Percentiles rank a stretch among this genome's conserved stretches.
phyloP scores from a whole-genome alignment of 2,329 filamentous ascomycete species.

The Dactylellina sp. region DNA sequence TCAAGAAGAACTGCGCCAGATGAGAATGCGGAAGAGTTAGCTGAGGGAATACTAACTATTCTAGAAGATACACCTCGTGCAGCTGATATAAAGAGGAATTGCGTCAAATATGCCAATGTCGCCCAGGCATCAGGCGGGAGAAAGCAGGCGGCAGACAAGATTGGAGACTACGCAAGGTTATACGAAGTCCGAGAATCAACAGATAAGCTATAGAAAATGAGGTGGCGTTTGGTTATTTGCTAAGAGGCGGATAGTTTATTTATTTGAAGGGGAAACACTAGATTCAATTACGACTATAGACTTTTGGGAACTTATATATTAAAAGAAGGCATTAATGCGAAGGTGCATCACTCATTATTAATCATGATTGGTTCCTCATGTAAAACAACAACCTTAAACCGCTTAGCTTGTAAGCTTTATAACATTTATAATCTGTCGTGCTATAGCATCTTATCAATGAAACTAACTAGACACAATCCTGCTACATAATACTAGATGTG shows the following conservation, averaged over 20 bases:
- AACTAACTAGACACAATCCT: too few relatives aligned
- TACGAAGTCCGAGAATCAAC: slow-evolving; percentile 36
- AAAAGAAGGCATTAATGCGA: too few relatives aligned
- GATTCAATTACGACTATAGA: too few relatives aligned
- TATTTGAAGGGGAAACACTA: background rate
- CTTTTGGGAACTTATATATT: too few relatives aligned
- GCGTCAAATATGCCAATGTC: slow-evolving; percentile 30
- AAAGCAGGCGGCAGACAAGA: slow-evolving; percentile 50
- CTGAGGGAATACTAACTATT: slow-evolving; percentile 27
- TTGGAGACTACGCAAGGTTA: slow-evolving; percentile 44
- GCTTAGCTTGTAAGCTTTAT: too few relatives aligned
- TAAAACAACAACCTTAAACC: too few relatives aligned
- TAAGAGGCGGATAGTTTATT: background rate
- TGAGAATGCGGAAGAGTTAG: slow-evolving; percentile 51
- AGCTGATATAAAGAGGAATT: slow-evolving; percentile 30
- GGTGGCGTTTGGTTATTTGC: background rate
- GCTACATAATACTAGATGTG: too few relatives aligned
- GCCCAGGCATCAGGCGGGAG: slow-evolving; percentile 37
- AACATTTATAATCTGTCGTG: too few relatives aligned
- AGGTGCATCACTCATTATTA: too few relatives aligned
- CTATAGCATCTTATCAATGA: too few relatives aligned
- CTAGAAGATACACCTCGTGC: slow-evolving; percentile 27
- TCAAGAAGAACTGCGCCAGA: slow-evolving; percentile 51
- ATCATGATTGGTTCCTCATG: too few relatives aligned
- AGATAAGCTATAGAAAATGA: slow-evolving; percentile 25